Base-by-base conservation (phyloP, 768 basidiomycete genomes). In the Mycena haematopus region DNA sequence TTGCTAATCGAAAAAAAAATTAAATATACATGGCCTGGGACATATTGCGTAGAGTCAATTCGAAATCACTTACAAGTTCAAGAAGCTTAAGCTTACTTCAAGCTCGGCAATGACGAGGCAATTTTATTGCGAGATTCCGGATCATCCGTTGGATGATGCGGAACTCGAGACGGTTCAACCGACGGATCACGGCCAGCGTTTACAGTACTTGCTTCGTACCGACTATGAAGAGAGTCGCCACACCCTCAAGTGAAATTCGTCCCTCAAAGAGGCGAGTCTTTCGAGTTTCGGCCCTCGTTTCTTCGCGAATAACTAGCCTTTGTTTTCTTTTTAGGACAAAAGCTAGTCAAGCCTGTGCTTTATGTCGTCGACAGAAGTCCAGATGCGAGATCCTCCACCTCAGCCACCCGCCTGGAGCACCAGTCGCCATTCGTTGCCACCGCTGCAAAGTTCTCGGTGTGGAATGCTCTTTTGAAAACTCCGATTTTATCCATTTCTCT, bases 321-420 rank as follows among this genome's bases (percentile, higher is more conserved):
- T n/a, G n/a, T n/a, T n/a, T n/a, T n/a, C n/a, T 4, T 31, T 31
- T 9, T 31, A 36, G 36, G 36, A 22, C 31, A 33, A 52, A 52
- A 29, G 50, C 50, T 13, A 33, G 50, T 8, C 50, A 52, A 35
- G 50, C 50, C 1, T 52, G 50, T 19, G n/a, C 50, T 14, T 22
- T 11, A 3, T 83, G 82, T 58, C 74, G 82, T 29, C 76, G 77
- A 58, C 78, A 80, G 65, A 83, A 83, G 58, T 82, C 79, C 46
- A 79, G 82, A 9, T 83, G 82, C 68, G 82, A 84, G 71, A 73
- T 80, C 57, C 75, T 84, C n/a, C 82, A 82, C 31, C 50, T 65
- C n/a, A 25, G 36, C 33, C 24, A 9, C 27, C 51, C 53, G 7
- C 47, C 47, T 27, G 65, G 65, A 15, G 24, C 31, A 3, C 52